A percentile compares a stretch with the other conserved stretches of the same genome.
Conservation (phyloP, 345 rosid species). For the Syzygium aqueum region DNA sequence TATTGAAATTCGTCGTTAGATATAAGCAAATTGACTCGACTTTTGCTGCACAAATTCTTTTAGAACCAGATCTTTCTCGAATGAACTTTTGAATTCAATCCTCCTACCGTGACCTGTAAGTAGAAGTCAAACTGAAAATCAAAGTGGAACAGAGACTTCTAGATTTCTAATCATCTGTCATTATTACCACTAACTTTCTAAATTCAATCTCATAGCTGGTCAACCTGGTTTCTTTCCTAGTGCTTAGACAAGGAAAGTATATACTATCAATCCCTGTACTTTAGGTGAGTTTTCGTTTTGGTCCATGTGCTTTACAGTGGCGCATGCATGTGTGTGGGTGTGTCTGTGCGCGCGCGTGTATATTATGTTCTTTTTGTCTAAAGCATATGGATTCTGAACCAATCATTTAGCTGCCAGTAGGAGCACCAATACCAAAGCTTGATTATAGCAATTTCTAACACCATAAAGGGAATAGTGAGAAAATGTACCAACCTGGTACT, state of each 20-base stretch:
- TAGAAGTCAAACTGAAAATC: background rate
- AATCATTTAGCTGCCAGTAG: background rate
- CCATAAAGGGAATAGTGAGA: background rate
- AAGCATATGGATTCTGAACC: background rate
- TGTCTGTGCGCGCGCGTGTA: background rate
- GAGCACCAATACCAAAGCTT: background rate
- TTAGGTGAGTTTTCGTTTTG: background rate
- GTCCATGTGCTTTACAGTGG: background rate
- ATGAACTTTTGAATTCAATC: slow-evolving; percentile 3
- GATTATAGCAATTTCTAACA: background rate
- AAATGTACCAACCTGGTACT: slow-evolving; percentile 22
- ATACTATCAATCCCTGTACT: background rate
- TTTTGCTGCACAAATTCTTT: slow-evolving; percentile 7
- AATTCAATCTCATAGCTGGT: background rate
- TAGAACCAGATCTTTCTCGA: slow-evolving; percentile 11
- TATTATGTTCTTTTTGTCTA: background rate
- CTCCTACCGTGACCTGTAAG: slow-evolving; percentile 25
- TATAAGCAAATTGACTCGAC: background rate
- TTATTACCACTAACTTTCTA: background rate
- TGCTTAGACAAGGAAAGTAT: background rate
- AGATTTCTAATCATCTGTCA: background rate
- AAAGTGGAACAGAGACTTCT: background rate
- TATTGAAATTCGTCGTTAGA: background rate
- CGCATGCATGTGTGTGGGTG: background rate
- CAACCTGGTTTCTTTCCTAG: background rate